Conservation (phyloP, 2,329 filamentous ascomycete species). For the Coniochaeta sp. region DNA sequence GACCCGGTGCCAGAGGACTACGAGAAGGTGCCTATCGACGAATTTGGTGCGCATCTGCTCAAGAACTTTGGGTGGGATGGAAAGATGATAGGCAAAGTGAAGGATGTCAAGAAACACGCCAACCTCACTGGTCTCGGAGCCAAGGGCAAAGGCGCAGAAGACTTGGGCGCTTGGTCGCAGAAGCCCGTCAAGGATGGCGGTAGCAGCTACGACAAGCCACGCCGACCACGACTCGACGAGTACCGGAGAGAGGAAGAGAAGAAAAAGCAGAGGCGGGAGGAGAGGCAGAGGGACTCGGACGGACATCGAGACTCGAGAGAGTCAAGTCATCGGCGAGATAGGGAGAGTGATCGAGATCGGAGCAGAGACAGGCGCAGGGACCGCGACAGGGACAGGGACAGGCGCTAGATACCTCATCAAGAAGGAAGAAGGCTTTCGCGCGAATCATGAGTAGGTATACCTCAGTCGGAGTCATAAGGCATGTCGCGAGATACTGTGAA, state of each 20-base stretch:
- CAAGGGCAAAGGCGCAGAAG: conserved; percentile 66
- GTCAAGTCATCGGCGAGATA: conserved; percentile 18
- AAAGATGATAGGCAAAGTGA: conserved; percentile 53
- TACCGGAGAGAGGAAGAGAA: conserved; percentile 39
- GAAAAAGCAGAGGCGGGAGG: conserved; percentile 31
- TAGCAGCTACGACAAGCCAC: conserved; percentile 25
- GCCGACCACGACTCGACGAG: conserved; percentile 40
- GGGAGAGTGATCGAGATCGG: conserved; percentile 33
- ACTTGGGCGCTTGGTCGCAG: conserved; percentile 76
- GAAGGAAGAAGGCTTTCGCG: no score
- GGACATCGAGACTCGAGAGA: conserved; percentile 21
- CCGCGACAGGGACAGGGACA: not conserved
- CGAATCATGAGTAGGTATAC: not conserved
- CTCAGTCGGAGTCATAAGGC: not conserved
- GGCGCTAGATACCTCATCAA: not conserved
- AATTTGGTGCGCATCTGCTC: conserved; percentile 85
- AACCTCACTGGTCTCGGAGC: conserved; percentile 84
- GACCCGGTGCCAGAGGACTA: conserved; percentile 78
- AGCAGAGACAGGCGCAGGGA: conserved; percentile 10
- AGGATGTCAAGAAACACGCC: conserved; percentile 61
- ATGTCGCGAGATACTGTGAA: not conserved
- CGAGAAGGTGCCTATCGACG: conserved; percentile 81
- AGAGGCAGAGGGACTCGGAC: conserved; percentile 33
- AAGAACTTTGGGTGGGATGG: conserved; percentile 94
- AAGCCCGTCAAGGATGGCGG: conserved; percentile 44